Evolutionary conservation across 2,329 filamentous ascomycete species (phyloP).

Genomic region (Cercospora canescens): DNA sequence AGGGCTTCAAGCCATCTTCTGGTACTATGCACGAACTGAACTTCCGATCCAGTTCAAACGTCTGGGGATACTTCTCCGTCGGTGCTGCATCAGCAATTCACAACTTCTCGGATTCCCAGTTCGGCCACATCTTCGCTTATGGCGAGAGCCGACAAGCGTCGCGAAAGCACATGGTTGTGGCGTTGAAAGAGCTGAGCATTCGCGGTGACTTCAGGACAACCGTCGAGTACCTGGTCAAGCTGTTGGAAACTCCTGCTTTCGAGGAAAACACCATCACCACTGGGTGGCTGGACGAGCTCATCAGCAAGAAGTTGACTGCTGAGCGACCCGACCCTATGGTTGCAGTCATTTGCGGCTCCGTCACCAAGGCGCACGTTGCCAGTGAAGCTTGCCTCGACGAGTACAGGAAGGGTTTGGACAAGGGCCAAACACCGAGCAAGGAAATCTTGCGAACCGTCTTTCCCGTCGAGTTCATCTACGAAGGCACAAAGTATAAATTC

Average conservation of each 20-base stretch:
- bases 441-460: slow-evolving; percentile 98
- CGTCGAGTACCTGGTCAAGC: slow-evolving; percentile 97
- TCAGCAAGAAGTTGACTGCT: slow-evolving; percentile 94
- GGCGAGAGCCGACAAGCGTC: slow-evolving; percentile 96
- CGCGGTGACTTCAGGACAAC: slow-evolving; percentile 99
- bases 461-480: slow-evolving; percentile 97
- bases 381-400: slow-evolving; percentile 86
- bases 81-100: slow-evolving; percentile 95
- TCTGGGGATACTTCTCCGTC: slow-evolving; percentile 99
- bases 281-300: slow-evolving; percentile 97
- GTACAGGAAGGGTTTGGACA: slow-evolving; percentile 86
- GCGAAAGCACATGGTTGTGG: slow-evolving; percentile 98
- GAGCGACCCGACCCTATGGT: slow-evolving; percentile 92
- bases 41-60: slow-evolving; percentile 97
- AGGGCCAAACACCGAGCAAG: slow-evolving; percentile 95
- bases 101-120: slow-evolving; percentile 98
- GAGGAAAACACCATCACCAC: slow-evolving; percentile 99
- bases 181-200: slow-evolving; percentile 97
- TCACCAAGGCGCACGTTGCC: slow-evolving; percentile 92
- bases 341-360: slow-evolving; percentile 92
- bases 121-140: slow-evolving; percentile 98
- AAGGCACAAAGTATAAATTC: slow-evolving; percentile 95
- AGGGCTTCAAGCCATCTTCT: slow-evolving; percentile 99
- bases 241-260: slow-evolving; percentile 96
- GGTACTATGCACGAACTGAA: slow-evolving; percentile 99